Percentiles rank a stretch among this genome's conserved stretches.
Evolutionary conservation across 176 grass and related monocot species (phyloP).

Genomic region (Saccharum officinarum): DNA sequence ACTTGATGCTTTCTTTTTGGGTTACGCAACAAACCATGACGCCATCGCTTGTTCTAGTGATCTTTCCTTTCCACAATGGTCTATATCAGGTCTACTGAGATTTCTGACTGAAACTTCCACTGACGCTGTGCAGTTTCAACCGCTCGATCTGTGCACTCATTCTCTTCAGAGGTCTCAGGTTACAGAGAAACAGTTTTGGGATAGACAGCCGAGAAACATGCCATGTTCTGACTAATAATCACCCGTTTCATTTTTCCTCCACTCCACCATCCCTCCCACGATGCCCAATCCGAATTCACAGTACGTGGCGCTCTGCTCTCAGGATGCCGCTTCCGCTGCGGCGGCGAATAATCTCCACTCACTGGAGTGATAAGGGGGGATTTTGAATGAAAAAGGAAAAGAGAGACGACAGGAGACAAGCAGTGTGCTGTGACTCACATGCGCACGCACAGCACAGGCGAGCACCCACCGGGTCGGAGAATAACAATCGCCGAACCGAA

Average conservation of each 20-base stretch:
- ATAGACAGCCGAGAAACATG: constrained; percentile 33
- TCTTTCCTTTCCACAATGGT: constrained; percentile 8
- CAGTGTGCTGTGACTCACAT: constrained; percentile 58
- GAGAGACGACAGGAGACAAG: constrained; percentile 8
- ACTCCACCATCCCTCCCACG: constrained; percentile 32
- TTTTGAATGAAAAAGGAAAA: not conserved
- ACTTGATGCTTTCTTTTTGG: not conserved
- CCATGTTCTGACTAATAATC: constrained; percentile 46
- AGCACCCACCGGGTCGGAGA: constrained; percentile 19
- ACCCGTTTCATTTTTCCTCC: not conserved
- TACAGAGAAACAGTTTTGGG: not conserved
- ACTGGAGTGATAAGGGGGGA: not conserved
- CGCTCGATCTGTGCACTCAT: not conserved
- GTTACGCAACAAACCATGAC: constrained; percentile 9
- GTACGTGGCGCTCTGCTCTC: not conserved
- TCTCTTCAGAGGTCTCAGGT: constrained; percentile 3
- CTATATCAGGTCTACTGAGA: not conserved
- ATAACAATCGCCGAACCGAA: not conserved
- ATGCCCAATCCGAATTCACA: constrained; percentile 16
- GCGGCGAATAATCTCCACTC: constrained; percentile 22
- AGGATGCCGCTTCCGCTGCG: not conserved
- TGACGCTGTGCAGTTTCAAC: constrained; percentile 20
- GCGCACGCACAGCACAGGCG: constrained; percentile 27
- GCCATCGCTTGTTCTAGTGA: not conserved
- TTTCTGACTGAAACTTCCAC: constrained; percentile 25